Base-by-base conservation (phyloP, 352 stramenopile genomes). In the Phytophthora aleatoria region DNA sequence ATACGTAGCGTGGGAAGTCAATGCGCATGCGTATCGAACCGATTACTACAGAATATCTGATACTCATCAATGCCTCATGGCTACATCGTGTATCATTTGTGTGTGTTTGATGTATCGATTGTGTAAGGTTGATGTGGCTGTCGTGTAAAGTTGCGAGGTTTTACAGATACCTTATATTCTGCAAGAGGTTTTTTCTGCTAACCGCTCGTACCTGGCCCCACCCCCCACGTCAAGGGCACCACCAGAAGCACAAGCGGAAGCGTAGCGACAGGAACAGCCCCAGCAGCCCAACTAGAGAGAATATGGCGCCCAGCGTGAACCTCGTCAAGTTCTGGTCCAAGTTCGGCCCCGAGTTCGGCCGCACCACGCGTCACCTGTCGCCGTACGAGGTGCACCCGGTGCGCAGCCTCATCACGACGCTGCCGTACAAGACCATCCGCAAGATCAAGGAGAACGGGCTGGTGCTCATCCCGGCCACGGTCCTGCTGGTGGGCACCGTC, bases 371-470 rank as follows among this genome's bases (percentile, higher is more conserved):
- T 69, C 78, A 89, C 62, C 61, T 94, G 53, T 92, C 83, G 50
- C 85, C 85, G 36, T 83, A 89, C 58, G 81, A 91, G 65, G 27
- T 87, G 49, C 67, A 87, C 71, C 81, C 83, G 4, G 71, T 94
- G 38, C 76, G 78, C 64, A 84, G 73, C 67, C 69, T 94, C 13
- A 87, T 94, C 62, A 74, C 75, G 58, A 82, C 85, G 44, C 78
- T 90, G 45, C 85, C 85, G 33, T 71, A 77, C 69, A 94, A 94
- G 81, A 87, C 83, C 5, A 45, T 92, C 27, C 83, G 83, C 71
- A 94, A 94, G 77, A 77, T 94, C 58, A 78, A 83, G 63, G 85
- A 94, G 73, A 94, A 94, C 71, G 83, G 76, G 50, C 61, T 80
- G 35, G 63, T 91, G 61, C 77, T 94, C 36, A 82, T 94, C 50